Percentiles rank a stretch among this genome's conserved stretches.
These are phyloP conservation scores for Neltuma alba DNA, from an alignment of 306 rosid genomes.

Conservation along the genomic window DNA sequence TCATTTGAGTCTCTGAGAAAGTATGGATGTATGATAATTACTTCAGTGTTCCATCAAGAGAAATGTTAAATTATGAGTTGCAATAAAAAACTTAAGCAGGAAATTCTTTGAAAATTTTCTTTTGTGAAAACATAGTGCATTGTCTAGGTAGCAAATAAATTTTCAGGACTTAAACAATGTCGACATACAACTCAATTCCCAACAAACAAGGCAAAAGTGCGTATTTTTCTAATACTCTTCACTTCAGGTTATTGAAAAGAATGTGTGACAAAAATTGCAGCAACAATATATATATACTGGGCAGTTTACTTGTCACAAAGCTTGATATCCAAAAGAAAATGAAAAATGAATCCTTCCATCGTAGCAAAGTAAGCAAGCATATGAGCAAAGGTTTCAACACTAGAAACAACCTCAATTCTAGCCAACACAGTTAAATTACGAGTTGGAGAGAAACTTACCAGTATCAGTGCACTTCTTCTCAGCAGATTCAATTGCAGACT, in stretches of 20 bases:
- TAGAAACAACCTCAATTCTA: not conserved
- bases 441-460: conserved; percentile 45
- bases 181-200: not conserved
- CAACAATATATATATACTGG: not conserved
- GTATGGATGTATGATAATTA: conserved; percentile 34
- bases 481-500: conserved; percentile 54
- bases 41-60: not conserved
- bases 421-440: not conserved
- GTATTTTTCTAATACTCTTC: not conserved
- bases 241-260: not conserved
- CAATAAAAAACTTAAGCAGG: conserved; percentile 8
- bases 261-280: not conserved
- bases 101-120: not conserved
- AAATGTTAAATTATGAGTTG: not conserved
- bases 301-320: not conserved
- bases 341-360: not conserved
- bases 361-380: not conserved
- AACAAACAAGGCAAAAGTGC: not conserved
- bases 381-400: not conserved
- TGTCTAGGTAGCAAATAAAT: not conserved
- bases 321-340: not conserved
- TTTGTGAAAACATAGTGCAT: not conserved
- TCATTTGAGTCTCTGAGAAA: conserved; percentile 74
- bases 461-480: conserved; percentile 72
- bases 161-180: not conserved